Conservation (phyloP, 2,329 filamentous ascomycete genomes). For the Stagonosporopsis cucurbitacearum region DNA sequence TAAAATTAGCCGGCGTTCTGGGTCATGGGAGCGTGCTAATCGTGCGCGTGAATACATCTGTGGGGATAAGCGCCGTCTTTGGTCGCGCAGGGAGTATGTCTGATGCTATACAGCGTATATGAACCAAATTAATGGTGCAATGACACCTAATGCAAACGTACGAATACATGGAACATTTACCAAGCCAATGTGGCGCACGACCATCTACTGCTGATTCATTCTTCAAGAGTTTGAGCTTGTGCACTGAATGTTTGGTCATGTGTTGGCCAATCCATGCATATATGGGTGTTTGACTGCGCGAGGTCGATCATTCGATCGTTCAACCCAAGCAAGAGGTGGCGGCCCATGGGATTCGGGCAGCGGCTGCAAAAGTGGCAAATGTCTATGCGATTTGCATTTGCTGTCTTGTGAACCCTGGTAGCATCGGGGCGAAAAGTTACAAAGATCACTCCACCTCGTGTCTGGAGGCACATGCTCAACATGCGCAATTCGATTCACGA, state of each 20-base stretch:
- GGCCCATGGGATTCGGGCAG: too few species aligned
- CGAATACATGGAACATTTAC: background rate
- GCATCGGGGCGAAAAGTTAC: background rate
- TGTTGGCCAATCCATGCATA: background rate
- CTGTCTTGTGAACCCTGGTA: background rate
- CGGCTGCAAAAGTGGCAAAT: too few species aligned
- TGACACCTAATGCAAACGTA: background rate
- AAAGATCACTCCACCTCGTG: background rate
- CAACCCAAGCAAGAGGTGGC: background rate
- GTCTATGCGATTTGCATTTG: too few species aligned
- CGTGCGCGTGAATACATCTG: background rate
- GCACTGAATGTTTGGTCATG: background rate
- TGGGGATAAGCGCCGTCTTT: background rate
- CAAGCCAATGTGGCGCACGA: background rate
- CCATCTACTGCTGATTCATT: background rate
- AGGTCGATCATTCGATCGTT: background rate
- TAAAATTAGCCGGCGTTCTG: slow-evolving; percentile 14
- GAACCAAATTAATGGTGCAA: slow-evolving; percentile 1
- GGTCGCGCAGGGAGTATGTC: background rate
- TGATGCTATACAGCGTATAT: background rate
- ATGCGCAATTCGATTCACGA: background rate
- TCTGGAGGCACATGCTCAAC: background rate
- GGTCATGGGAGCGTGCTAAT: background rate
- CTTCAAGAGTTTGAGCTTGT: background rate
- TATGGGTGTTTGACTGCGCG: too few species aligned